Percentiles rank a stretch among this genome's conserved stretches.
Conservation (phyloP, 2,329 filamentous ascomycete genomes). For the Endoconidiophora laricicola region DNA sequence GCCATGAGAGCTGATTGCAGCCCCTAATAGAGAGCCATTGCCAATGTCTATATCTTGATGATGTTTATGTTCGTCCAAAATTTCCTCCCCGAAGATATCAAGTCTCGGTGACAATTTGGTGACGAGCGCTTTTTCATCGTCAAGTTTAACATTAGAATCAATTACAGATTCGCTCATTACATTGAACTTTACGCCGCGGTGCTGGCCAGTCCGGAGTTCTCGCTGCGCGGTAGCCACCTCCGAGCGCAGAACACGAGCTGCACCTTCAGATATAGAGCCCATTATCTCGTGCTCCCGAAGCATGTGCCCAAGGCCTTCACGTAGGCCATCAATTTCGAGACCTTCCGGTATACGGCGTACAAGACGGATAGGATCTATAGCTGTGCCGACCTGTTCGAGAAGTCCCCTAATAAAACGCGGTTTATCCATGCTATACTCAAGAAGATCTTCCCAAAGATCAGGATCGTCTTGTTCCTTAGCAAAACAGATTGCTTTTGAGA, state of each 20-base stretch:
- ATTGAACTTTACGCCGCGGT: conserved; percentile 78
- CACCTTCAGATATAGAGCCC: conserved; percentile 77
- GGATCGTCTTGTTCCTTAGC: conserved; percentile 85
- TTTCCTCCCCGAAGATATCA: conserved; percentile 14
- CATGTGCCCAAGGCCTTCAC: conserved; percentile 77
- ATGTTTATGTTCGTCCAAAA: not conserved
- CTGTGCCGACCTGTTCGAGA: conserved; percentile 83
- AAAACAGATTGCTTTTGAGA: conserved; percentile 83
- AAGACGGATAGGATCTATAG: conserved; percentile 80
- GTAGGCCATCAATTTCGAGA: conserved; percentile 75
- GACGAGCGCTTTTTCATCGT: conserved; percentile 23
- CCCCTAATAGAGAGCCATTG: too few relatives aligned
- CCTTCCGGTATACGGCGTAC: conserved; percentile 85
- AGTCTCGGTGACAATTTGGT: conserved; percentile 16
- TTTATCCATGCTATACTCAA: conserved; percentile 96
- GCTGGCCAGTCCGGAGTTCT: conserved; percentile 60
- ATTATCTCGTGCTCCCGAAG: conserved; percentile 94
- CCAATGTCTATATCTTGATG: too few relatives aligned
- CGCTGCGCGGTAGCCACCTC: conserved; percentile 79
- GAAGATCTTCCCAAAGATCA: conserved; percentile 85
- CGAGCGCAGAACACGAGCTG: conserved; percentile 68
- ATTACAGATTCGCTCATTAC: conserved; percentile 23
- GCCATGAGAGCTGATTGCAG: too few relatives aligned
- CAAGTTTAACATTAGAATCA: conserved; percentile 24
- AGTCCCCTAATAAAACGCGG: conserved; percentile 84